Percentiles rank a stretch among this genome's conserved stretches.
Conservation (phyloP, 345 rosid species). For the Xanthoceras sorbifolium region DNA sequence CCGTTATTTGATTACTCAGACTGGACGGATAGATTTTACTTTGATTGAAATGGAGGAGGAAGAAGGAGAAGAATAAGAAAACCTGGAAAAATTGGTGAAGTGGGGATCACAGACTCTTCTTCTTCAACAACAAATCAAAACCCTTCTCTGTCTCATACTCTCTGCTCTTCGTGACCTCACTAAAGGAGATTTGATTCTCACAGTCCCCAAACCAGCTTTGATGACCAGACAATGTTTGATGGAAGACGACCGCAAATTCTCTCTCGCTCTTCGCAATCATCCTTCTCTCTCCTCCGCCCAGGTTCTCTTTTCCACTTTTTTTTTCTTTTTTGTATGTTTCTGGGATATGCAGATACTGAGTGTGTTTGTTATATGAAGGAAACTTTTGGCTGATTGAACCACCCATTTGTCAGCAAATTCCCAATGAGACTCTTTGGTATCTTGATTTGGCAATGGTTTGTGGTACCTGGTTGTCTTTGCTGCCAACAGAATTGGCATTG, state of each 20-base stretch:
- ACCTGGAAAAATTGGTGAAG: slow-evolving; percentile 40
- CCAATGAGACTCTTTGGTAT: background rate
- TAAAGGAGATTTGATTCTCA: slow-evolving; percentile 73
- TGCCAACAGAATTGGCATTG: background rate
- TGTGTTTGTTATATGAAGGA: slow-evolving; percentile 60
- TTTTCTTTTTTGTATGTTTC: background rate
- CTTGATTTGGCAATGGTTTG: background rate
- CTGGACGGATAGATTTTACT: no score
- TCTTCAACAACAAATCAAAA: background rate
- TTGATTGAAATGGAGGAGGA: slow-evolving; percentile 29
- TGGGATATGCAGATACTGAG: slow-evolving; percentile 56
- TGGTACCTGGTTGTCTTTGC: no score
- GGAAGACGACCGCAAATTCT: slow-evolving; percentile 38
- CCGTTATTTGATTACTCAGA: no score
- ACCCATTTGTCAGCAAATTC: background rate
- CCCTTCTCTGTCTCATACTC: slow-evolving; percentile 25
- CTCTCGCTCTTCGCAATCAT: slow-evolving; percentile 34
- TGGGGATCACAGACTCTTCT: slow-evolving; percentile 67
- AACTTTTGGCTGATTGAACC: background rate
- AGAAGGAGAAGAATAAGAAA: slow-evolving; percentile 31
- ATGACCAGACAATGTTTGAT: slow-evolving; percentile 48
- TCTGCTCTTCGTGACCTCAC: slow-evolving; percentile 65
- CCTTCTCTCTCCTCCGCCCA: slow-evolving; percentile 54
- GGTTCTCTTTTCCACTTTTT: slow-evolving; percentile 30
- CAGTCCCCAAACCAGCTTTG: slow-evolving; percentile 68